These are phyloP conservation scores for Hypsizygus ulmarius DNA, from an alignment of 1,284 basidiomycete genomes.

Conservation along the genomic window DNA sequence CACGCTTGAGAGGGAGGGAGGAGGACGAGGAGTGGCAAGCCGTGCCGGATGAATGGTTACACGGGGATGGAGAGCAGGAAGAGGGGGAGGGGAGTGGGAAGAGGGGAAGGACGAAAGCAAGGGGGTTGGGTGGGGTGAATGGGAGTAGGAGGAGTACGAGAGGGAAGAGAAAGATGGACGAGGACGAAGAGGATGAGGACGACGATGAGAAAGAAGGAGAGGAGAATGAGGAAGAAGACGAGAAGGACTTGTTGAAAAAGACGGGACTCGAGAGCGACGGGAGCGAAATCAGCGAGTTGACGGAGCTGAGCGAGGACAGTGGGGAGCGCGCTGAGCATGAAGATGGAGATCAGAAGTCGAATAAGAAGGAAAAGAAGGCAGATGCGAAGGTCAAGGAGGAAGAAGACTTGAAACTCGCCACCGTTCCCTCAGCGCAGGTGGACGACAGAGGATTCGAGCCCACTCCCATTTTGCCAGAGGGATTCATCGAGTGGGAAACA, in stretches of 20 bases:
- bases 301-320: constrained; percentile 57
- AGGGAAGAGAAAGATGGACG: too few relatives aligned
- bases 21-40: constrained; percentile 74
- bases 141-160: too few relatives aligned
- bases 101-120: constrained; percentile 9
- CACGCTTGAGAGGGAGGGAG: constrained; percentile 55
- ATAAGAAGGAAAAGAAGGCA: constrained; percentile 11
- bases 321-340: constrained; percentile 16
- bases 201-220: constrained; percentile 11
- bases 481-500: constrained; percentile 83
- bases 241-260: constrained; percentile 25
- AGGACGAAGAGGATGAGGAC: too few relatives aligned
- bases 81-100: constrained; percentile 16
- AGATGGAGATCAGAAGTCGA: constrained; percentile 14
- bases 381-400: constrained; percentile 15
- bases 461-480: constrained; percentile 36
- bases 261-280: constrained; percentile 57
- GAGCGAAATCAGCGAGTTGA: constrained; percentile 63
- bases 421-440: neutral
- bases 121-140: too few relatives aligned
- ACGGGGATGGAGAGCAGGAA: constrained; percentile 18
- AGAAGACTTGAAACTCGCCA: constrained; percentile 3
- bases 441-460: constrained; percentile 21
- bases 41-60: constrained; percentile 74
- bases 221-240: neutral